phyloP scores from a whole-genome alignment of 805 yeast species.

The Candida boidinii region DNA sequence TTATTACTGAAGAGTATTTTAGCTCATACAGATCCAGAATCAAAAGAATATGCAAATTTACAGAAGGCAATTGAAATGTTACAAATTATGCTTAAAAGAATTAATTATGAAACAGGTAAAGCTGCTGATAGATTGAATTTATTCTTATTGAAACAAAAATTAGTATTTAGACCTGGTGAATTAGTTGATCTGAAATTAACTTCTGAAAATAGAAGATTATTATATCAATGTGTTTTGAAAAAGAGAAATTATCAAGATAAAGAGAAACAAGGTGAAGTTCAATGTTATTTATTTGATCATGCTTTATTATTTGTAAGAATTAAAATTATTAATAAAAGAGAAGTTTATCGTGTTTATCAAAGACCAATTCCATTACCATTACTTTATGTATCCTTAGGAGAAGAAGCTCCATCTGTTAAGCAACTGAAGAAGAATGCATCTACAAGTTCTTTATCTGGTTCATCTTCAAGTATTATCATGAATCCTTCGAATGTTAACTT shows the following conservation, averaged over 20 bases:
- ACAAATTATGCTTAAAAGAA: slow-evolving; percentile 64
- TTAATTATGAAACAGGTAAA: slow-evolving; percentile 85
- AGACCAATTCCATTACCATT: slow-evolving; percentile 80
- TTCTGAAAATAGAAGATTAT: slow-evolving; percentile 71
- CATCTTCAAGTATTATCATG: slow-evolving; percentile 19
- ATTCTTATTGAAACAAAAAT: slow-evolving; percentile 75
- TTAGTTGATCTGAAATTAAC: slow-evolving; percentile 77
- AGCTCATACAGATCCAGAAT: slow-evolving; percentile 71
- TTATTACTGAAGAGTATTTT: slow-evolving; percentile 72
- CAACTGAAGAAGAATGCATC: slow-evolving; percentile 32
- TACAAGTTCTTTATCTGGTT: slow-evolving; percentile 21
- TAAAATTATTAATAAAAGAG: slow-evolving; percentile 82
- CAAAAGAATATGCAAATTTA: slow-evolving; percentile 63
- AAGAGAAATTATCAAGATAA: slow-evolving; percentile 66
- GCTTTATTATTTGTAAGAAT: slow-evolving; percentile 77
- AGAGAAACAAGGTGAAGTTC: slow-evolving; percentile 68
- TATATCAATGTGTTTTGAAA: slow-evolving; percentile 69
- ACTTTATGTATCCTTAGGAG: slow-evolving; percentile 65
- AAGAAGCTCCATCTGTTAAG: slow-evolving; percentile 63
- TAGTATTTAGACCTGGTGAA: slow-evolving; percentile 76
- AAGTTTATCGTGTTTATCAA: slow-evolving; percentile 84
- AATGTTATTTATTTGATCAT: slow-evolving; percentile 82
- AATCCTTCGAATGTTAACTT: slow-evolving; percentile 11
- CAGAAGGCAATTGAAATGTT: slow-evolving; percentile 68
- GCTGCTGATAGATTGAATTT: slow-evolving; percentile 89